phyloP scores from a whole-genome alignment of 768 basidiomycete genomes.

The Omphalotus guepiniiformis region DNA sequence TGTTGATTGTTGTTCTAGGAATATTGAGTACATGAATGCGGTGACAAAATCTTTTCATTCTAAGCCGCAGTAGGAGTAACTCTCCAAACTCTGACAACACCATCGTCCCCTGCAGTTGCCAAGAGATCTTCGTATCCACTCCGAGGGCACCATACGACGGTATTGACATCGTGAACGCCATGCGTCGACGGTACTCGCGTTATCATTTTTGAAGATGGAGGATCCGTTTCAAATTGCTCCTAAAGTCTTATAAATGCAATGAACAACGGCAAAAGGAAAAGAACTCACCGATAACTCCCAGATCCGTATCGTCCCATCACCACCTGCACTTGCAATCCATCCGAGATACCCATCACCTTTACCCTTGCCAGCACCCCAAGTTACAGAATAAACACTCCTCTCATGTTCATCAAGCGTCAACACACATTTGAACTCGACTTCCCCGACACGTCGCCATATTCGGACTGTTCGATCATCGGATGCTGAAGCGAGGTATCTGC shows the following conservation, averaged over 20 bases:
- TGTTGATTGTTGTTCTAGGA: too few species aligned
- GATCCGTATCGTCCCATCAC: slow-evolving; percentile 80
- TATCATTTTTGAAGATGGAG: slow-evolving; percentile 45
- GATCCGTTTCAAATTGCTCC: slow-evolving; percentile 21
- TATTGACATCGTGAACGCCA: slow-evolving; percentile 81
- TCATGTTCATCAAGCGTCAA: slow-evolving; percentile 61
- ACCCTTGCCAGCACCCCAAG: slow-evolving; percentile 54
- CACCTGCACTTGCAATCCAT: slow-evolving; percentile 80
- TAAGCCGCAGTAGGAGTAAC: too few species aligned
- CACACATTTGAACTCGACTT: slow-evolving; percentile 61
- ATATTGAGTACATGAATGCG: too few species aligned
- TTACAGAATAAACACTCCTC: slow-evolving; percentile 75
- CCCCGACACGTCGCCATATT: slow-evolving; percentile 71
- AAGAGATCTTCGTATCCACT: slow-evolving; percentile 60
- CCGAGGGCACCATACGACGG: slow-evolving; percentile 78
- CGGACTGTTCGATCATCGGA: slow-evolving; percentile 83
- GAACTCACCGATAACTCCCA: slow-evolving; percentile 67
- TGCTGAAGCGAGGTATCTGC: slow-evolving; percentile 78
- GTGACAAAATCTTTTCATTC: too few species aligned
- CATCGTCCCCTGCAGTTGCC: slow-evolving; percentile 87
- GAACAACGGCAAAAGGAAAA: slow-evolving; percentile 2
- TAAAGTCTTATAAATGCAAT: slow-evolving; percentile 11
- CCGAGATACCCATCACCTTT: slow-evolving; percentile 45
- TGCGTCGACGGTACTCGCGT: slow-evolving; percentile 64
- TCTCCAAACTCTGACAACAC: slow-evolving; percentile 76